Evolutionary conservation across 176 grass and related monocot genomes (phyloP), one percentile per base, ranked within the genome.

Genomic region (Thinopyrum elongatum): DNA sequence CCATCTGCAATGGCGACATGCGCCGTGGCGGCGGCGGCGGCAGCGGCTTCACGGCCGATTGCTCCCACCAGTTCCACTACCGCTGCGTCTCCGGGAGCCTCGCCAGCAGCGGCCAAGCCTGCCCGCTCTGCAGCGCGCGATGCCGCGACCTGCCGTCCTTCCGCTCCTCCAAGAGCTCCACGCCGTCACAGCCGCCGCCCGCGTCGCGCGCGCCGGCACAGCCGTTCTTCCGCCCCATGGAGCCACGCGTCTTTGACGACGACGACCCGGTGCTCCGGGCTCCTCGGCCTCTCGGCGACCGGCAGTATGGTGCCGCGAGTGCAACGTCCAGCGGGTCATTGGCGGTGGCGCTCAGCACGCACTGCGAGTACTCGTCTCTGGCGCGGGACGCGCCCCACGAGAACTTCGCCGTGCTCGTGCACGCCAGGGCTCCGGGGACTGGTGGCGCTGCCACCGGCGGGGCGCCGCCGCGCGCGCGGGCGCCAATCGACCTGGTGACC

Each of bases 401-500:
- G 14, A 82, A 86, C 84, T 95, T 95, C 16, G 88, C 82, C 15
- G 86, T 92, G 62, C 85, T 92, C 25, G 44, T 95, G 69, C 90
- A 92, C 83, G 83, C 76, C 76, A 93, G 80, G 57, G 95, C 93
- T 4, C 89, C 89, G 3, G 22, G 68, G 19, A 57, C 4, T 4
- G 12, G 57, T 1, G 6, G 36, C 9, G 53, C 16, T 0, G 21
- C 3, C 25, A 84, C 9, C 34, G 65, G 22, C 22, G 74, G 65
- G 36, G 16, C 4, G 8, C 4, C 2, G 11, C 77, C 0, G 8
- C 84, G 33, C 59, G 70, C 73, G 25, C 82, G 92, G 41, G 84
- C 90, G 55, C 90, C 92, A 21, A 78, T 94, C 29, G 95, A 97
- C 78, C 90, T 97, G 3, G 87, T 95, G 33, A 93, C 95, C 7